Conservation (phyloP, 2,329 filamentous ascomycete genomes). For the Ceratocystis smalleyi region DNA sequence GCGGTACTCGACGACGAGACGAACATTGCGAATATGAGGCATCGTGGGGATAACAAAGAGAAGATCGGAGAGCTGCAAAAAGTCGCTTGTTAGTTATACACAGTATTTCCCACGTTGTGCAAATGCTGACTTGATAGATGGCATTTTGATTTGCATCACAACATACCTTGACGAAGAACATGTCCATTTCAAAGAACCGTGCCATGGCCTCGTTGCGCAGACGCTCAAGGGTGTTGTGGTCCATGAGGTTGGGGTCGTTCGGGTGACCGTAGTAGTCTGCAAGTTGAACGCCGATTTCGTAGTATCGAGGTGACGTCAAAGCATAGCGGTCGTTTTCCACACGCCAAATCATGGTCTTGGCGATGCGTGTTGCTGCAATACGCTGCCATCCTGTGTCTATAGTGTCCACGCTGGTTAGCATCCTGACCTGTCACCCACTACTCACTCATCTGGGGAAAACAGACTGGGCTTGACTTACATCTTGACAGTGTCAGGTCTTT, state of each 20-base stretch:
- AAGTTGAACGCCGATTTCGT: slow-evolving; percentile 38
- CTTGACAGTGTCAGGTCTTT: slow-evolving; percentile 45
- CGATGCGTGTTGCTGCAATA: slow-evolving; percentile 35
- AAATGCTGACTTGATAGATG: neutral
- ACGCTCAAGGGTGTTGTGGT: slow-evolving; percentile 29
- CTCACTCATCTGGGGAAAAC: neutral
- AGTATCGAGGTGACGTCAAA: slow-evolving; percentile 34
- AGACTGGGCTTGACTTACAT: slow-evolving; percentile 31
- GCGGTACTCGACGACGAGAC: slow-evolving; percentile 42
- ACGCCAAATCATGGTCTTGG: slow-evolving; percentile 45
- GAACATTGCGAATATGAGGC: slow-evolving; percentile 41
- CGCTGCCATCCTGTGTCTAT: slow-evolving; percentile 45
- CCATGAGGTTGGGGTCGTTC: slow-evolving; percentile 31
- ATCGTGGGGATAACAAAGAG: slow-evolving; percentile 42
- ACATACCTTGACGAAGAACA: slow-evolving; percentile 52
- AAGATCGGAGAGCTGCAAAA: slow-evolving; percentile 41
- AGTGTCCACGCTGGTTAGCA: neutral
- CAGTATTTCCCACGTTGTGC: neutral
- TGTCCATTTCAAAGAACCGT: slow-evolving; percentile 40
- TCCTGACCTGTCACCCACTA: neutral
- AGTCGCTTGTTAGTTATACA: neutral
- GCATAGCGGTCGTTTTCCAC: slow-evolving; percentile 42
- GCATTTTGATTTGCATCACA: neutral
- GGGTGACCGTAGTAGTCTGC: slow-evolving; percentile 34
- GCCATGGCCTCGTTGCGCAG: slow-evolving; percentile 36